These are phyloP conservation scores for Sclerotinia borealis DNA, from an alignment of 2,329 filamentous ascomycete species.

Conservation along the genomic window DNA sequence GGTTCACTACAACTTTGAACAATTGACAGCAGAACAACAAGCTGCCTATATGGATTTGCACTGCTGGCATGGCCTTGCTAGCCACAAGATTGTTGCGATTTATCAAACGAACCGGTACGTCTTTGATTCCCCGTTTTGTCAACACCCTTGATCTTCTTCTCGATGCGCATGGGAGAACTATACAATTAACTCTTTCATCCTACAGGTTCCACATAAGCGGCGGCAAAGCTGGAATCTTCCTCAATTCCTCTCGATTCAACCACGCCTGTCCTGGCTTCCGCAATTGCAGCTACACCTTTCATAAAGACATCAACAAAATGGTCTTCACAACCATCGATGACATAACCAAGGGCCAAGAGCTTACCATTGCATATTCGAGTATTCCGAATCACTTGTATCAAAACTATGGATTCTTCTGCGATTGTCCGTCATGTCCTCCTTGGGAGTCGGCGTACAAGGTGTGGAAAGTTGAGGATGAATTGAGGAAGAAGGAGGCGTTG, in stretches of 20 bases:
- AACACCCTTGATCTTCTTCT: background rate
- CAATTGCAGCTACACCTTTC: constrained; percentile 37
- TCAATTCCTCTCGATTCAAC: constrained; percentile 51
- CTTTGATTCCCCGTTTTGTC: background rate
- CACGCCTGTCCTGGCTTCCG: constrained; percentile 47
- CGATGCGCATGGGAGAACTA: background rate
- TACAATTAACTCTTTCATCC: background rate
- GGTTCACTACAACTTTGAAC: constrained; percentile 19
- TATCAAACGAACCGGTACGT: constrained; percentile 31
- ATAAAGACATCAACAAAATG: constrained; percentile 34
- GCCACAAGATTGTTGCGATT: constrained; percentile 20
- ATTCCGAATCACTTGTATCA: constrained; percentile 36
- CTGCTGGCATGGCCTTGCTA: constrained; percentile 15
- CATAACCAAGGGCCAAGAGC: constrained; percentile 41
- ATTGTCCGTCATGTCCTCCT: constrained; percentile 42
- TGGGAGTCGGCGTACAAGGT: constrained; percentile 1
- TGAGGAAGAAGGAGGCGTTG: background rate
- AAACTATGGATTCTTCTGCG: constrained; percentile 48
- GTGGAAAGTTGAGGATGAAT: background rate
- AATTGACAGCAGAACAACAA: constrained; percentile 19
- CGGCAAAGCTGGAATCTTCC: constrained; percentile 32
- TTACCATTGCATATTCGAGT: constrained; percentile 46
- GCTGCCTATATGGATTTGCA: constrained; percentile 20
- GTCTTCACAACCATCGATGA: constrained; percentile 36
- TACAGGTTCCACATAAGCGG: background rate